These are phyloP conservation scores for Plasmodium inui DNA, from an alignment of 169 alveolate species.

Conservation along the genomic window DNA sequence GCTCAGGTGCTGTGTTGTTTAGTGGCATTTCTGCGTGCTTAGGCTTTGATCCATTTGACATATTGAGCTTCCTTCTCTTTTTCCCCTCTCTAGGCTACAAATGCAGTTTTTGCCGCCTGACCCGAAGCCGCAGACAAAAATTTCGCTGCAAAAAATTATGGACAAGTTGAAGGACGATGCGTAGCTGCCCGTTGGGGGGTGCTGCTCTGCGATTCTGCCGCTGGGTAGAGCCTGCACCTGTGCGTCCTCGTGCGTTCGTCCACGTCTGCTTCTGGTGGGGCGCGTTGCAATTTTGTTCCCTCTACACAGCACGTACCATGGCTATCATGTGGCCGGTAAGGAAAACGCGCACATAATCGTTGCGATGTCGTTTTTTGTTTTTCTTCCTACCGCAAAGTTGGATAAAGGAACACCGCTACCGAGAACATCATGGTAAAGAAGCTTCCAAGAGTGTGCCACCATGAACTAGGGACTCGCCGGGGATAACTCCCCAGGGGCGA, in stretches of 20 bases:
- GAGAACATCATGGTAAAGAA: background rate
- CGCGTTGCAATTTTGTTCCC: background rate
- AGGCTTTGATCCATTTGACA: background rate
- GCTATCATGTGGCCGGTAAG: background rate
- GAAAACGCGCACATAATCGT: background rate
- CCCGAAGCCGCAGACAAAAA: constrained; percentile 72
- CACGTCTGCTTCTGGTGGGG: background rate
- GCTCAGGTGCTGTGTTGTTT: background rate
- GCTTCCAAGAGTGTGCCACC: background rate
- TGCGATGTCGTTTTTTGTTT: background rate
- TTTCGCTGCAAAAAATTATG: constrained; percentile 41
- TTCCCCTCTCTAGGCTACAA: constrained; percentile 20
- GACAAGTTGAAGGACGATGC: background rate
- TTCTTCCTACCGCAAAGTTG: background rate
- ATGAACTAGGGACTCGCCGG: background rate
- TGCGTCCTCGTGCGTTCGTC: background rate
- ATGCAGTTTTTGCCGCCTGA: constrained; percentile 72
- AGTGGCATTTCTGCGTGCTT: background rate
- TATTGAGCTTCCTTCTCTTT: background rate
- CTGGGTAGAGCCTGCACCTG: background rate
- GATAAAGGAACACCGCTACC: background rate
- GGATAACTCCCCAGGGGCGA: background rate
- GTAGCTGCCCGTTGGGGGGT: background rate
- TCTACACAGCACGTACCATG: background rate
- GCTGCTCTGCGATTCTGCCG: background rate